These are phyloP conservation scores for Boehmeria nivea DNA, from an alignment of 306 rosid genomes.

Conservation along the genomic window DNA sequence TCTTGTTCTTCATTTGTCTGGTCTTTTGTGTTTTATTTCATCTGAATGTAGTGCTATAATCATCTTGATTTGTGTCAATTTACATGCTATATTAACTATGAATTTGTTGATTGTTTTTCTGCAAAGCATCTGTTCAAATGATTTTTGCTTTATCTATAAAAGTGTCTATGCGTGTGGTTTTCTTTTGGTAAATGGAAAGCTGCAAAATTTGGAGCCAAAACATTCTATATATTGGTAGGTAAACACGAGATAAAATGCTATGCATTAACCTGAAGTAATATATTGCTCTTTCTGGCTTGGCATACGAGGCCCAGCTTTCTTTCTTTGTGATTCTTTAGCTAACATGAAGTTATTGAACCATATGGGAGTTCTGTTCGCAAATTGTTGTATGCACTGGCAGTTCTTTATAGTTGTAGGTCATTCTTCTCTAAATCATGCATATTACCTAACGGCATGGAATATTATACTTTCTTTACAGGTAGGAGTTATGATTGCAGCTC, in stretches of 20 bases:
- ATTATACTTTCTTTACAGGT: constrained; percentile 45
- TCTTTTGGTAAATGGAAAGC: not conserved
- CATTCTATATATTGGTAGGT: too few species aligned
- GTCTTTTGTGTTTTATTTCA: too few species aligned
- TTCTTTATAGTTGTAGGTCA: not conserved
- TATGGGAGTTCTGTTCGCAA: too few species aligned
- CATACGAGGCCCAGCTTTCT: too few species aligned
- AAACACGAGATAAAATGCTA: too few species aligned
- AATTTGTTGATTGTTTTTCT: not conserved
- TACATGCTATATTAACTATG: not conserved
- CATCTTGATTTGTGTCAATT: not conserved
- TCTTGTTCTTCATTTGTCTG: not conserved
- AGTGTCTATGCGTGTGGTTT: not conserved
- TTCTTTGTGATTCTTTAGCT: too few species aligned
- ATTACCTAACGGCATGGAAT: not conserved
- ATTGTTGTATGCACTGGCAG: too few species aligned
- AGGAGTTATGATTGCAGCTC: constrained; percentile 81
- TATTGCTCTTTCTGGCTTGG: too few species aligned
- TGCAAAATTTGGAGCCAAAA: too few species aligned
- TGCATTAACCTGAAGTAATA: too few species aligned
- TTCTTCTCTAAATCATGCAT: constrained; percentile 1
- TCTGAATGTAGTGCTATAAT: not conserved
- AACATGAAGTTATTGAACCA: too few species aligned
- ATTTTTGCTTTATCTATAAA: not conserved
- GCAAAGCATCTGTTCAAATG: not conserved